Base-by-base conservation (phyloP, 345 rosid genomes). In the Corymbia maculata region DNA sequence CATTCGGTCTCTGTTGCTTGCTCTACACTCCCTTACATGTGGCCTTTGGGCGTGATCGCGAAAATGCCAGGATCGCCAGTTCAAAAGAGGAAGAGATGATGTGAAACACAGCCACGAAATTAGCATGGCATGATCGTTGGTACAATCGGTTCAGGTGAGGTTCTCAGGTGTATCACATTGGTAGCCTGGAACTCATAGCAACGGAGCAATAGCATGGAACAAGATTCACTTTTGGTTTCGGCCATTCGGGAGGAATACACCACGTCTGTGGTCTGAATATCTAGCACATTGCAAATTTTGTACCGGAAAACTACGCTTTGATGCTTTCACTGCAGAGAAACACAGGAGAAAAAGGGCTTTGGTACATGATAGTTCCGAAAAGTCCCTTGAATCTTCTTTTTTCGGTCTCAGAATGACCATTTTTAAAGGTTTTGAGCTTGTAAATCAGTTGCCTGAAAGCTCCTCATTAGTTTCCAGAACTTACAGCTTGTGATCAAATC, bases 1-100 rank as follows among this genome's bases (percentile, higher is more conserved):
- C 99, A 44, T 97, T 96, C 11, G 99, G 99, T 8, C 88, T 97
- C 30, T 98, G 99, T 68, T 93, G 97, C 89, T 91, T 97, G 89
- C 95, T 93, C 85, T 98, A 98, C 91, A 96, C 98, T 32, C 99
- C 99, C 4, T 90, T 98, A 91, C 95, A 98, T 88, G 92, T 64
- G 86, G 85, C 88, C 80, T 97, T 96, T 57, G 91, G 92, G 90
- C 92, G 92, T 80, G 99, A 97, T 89, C 92, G 98, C 5, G 97
- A 96, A 49, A 95, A 91, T 57, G 98, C 92, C 26, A 93, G 92
- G 89, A 52, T 88, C 14, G 90, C 93, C 5, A 89, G 88, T 52
- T 57, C 85, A 61, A 96, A 94, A 93, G 97, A 93, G 55, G 93
- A 88, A 89, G 97, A 95, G 92, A 93, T 89, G 91, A 87, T 28